Evolutionary conservation across 208 protist genomes (phyloP), one percentile per base, ranked within the genome.

Genomic region (Novymonas esmeraldas): DNA sequence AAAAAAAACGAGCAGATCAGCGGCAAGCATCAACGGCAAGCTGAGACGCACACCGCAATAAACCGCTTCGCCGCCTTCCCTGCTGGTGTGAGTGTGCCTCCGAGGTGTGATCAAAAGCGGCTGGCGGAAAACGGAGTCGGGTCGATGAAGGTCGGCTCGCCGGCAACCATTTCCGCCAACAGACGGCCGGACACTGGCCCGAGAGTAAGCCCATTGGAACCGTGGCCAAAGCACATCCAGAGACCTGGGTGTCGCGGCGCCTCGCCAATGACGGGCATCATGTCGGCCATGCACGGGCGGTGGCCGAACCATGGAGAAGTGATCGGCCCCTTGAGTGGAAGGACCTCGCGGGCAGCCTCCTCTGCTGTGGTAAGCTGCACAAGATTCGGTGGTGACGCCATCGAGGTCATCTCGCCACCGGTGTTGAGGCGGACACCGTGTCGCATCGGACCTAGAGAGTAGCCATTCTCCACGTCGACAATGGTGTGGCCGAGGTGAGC

Each of bases 141-240:
- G 45, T 82, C 72, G 6, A 82, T 70, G 9, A 78, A 51, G 0
- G 77, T 66, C 9, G n/a, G 54, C 39, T 65, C 67, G 6, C 77
- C 61, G 24, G 36, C 49, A 11, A 78, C 48, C 55, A 78, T 46
- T 28, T 82, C 66, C 0, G 63, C 33, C 13, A 72, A 42, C n/a
- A 82, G 22, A 22, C 71, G 63, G 0, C 70, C 71, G 0, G 56
- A 75, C 20, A 75, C 57, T 6, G 62, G 58, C 29, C 59, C 54
- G 3, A 82, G 50, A 6, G 65, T 74, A 6, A 82, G 57, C 28
- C 52, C 70, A 7, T 70, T 71, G 16, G 51, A 61, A 9, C 63
- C 63, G 54, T 78, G 66, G 5, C 63, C 72, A 51, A 75, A 79
- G 38, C 59, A 66, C 22, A 75, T 58, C 63, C 66, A 78, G 6